These are phyloP conservation scores for Kwoniella shandongensis DNA, from an alignment of 768 basidiomycete genomes.

Conservation along the genomic window DNA sequence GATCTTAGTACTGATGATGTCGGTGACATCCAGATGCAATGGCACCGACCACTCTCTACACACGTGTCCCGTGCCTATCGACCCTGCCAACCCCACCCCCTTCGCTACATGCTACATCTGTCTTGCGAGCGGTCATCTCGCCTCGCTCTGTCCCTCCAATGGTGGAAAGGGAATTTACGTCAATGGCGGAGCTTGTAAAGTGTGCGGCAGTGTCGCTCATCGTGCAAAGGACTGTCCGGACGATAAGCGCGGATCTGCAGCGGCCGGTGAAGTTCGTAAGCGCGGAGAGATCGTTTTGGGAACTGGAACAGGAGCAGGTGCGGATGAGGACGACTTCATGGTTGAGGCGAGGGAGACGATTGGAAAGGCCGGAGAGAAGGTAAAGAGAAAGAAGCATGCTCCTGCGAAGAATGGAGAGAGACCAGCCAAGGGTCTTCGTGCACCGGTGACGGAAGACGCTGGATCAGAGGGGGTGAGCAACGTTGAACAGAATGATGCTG, in stretches of 20 bases:
- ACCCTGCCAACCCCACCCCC: constrained; percentile 70
- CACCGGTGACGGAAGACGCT: constrained; percentile 5
- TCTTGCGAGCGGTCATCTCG: constrained; percentile 76
- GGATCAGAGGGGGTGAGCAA: neutral
- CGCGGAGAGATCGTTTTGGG: constrained; percentile 54
- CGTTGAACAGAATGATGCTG: constrained; percentile 3
- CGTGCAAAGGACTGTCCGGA: constrained; percentile 75
- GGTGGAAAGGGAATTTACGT: constrained; percentile 79
- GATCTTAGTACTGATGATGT: neutral
- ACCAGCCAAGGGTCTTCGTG: constrained; percentile 10
- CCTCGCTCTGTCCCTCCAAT: constrained; percentile 78
- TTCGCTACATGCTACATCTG: constrained; percentile 93
- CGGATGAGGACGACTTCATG: constrained; percentile 96
- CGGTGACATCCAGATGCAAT: constrained; percentile 65
- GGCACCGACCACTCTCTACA: constrained; percentile 75
- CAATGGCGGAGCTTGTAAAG: constrained; percentile 84
- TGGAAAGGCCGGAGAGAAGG: neutral
- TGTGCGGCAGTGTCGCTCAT: constrained; percentile 82
- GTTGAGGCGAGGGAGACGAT: constrained; percentile 64
- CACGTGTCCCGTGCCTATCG: constrained; percentile 67
- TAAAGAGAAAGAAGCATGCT: constrained; percentile 24
- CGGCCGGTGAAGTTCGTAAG: neutral
- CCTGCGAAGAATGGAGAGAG: constrained; percentile 28
- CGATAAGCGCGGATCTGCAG: constrained; percentile 27
- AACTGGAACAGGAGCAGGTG: constrained; percentile 62